These are phyloP conservation scores for Skeletonema marinoi DNA, from an alignment of 108 stramenopile genomes.

Conservation along the genomic window DNA sequence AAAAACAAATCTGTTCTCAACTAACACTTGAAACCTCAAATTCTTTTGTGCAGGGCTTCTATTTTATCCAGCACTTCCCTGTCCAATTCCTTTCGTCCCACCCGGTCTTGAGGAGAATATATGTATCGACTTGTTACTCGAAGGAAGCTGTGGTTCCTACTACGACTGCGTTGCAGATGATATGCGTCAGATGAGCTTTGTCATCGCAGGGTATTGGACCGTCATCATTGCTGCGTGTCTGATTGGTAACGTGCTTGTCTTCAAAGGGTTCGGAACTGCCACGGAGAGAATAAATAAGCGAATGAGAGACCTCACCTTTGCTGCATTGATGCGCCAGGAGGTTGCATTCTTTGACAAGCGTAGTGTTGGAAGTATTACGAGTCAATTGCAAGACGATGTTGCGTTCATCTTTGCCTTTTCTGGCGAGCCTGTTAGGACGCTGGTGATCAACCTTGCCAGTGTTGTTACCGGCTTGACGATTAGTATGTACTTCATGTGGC, in stretches of 20 bases:
- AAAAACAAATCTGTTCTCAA: too few relatives aligned
- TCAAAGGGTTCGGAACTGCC: constrained; percentile 73
- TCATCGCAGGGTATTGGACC: constrained; percentile 50
- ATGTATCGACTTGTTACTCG: background rate
- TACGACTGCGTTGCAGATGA: constrained; percentile 52
- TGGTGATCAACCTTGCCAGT: constrained; percentile 60
- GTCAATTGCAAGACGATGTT: constrained; percentile 85
- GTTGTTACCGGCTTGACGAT: constrained; percentile 26
- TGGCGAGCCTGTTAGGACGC: constrained; percentile 68
- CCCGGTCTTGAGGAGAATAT: background rate
- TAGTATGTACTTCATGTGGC: constrained; percentile 65
- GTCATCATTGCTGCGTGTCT: constrained; percentile 48
- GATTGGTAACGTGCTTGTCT: constrained; percentile 62
- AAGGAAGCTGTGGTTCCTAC: constrained; percentile 61
- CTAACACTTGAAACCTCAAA: too few relatives aligned
- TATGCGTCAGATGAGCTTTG: constrained; percentile 55
- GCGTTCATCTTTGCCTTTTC: constrained; percentile 69
- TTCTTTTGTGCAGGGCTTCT: constrained; percentile 15
- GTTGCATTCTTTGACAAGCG: constrained; percentile 76
- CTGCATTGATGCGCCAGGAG: constrained; percentile 71
- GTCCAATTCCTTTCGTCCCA: constrained; percentile 26
- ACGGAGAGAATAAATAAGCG: constrained; percentile 75
- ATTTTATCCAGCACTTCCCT: constrained; percentile 55
- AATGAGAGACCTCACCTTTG: constrained; percentile 64
- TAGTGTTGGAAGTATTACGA: constrained; percentile 70